These are phyloP conservation scores for Cystobasidium pallidum DNA, from an alignment of 1,284 basidiomycete species.

Conservation along the genomic window DNA sequence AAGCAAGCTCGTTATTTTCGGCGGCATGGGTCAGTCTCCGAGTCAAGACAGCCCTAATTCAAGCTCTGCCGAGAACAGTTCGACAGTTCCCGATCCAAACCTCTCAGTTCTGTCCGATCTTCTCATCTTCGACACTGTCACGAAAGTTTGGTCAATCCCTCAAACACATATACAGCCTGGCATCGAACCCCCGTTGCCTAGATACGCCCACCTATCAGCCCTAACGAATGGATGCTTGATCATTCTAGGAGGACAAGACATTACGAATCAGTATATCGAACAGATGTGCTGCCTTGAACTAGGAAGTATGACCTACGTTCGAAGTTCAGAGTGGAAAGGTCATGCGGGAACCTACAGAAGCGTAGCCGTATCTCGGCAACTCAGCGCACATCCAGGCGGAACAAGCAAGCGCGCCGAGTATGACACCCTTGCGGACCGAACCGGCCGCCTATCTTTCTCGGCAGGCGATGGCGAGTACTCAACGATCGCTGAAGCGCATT, in stretches of 20 bases:
- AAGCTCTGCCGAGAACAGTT: conserved; percentile 46
- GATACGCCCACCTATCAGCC: conserved; percentile 87
- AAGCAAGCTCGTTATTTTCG: conserved; percentile 83
- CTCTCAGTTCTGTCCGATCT: conserved; percentile 48
- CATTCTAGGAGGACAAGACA: conserved; percentile 63
- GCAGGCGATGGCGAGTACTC: conserved; percentile 5
- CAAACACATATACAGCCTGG: conserved; percentile 48
- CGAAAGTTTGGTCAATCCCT: conserved; percentile 45
- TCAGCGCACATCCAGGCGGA: conserved; percentile 30
- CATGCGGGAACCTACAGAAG: conserved; percentile 92
- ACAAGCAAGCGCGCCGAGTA: neutral
- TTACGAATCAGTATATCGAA: conserved; percentile 65
- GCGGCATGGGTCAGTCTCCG: conserved; percentile 81
- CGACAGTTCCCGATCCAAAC: conserved; percentile 43
- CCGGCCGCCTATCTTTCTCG: neutral
- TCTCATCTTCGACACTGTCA: conserved; percentile 47
- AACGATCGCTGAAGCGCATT: neutral
- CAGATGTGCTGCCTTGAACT: conserved; percentile 87
- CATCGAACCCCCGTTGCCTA: conserved; percentile 68
- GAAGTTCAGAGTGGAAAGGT: conserved; percentile 75
- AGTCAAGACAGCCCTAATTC: conserved; percentile 45
- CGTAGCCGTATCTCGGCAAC: conserved; percentile 65
- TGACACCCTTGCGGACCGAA: neutral
- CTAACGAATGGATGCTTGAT: conserved; percentile 75
- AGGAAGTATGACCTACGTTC: conserved; percentile 70